Conservation (phyloP, 2,329 filamentous ascomycete genomes). For the Colletotrichum agaves region DNA sequence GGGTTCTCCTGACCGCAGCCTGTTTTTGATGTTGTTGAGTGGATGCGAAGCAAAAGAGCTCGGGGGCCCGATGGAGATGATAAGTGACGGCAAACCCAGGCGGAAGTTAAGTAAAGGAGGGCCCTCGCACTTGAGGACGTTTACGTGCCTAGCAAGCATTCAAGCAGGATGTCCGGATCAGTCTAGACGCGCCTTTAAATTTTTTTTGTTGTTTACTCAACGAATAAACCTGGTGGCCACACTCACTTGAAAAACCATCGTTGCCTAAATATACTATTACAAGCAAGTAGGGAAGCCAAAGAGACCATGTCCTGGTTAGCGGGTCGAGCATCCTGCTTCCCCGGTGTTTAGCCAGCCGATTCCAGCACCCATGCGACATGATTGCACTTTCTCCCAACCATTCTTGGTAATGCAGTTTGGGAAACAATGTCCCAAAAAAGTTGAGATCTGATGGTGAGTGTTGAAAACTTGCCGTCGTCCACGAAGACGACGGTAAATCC, state of each 20-base stretch:
- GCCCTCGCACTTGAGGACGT: not conserved
- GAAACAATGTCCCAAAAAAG: constrained; percentile 14
- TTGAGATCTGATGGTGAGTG: constrained; percentile 29
- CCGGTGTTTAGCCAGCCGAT: constrained; percentile 33
- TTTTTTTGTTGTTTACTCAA: constrained; percentile 23
- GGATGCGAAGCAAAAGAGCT: constrained; percentile 17
- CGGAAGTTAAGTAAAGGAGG: constrained; percentile 24
- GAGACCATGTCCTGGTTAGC: constrained; percentile 31
- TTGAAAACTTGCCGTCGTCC: constrained; percentile 23
- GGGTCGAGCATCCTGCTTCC: constrained; percentile 34
- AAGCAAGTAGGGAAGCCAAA: constrained; percentile 29
- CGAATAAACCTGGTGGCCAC: not conserved
- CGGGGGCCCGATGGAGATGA: constrained; percentile 25
- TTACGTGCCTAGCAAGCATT: not conserved
- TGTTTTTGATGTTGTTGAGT: constrained; percentile 7
- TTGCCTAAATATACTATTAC: no score
- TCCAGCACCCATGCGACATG: constrained; percentile 28
- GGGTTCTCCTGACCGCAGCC: not conserved
- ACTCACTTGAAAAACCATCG: constrained; percentile 14
- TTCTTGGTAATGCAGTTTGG: constrained; percentile 16
- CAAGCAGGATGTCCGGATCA: not conserved
- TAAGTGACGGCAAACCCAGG: constrained; percentile 22
- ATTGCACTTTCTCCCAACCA: constrained; percentile 24
- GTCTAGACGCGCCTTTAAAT: constrained; percentile 31
- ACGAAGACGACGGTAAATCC: constrained; percentile 1